These are phyloP conservation scores for Leucosporidium yakuticum DNA, from an alignment of 768 basidiomycete genomes.

Conservation along the genomic window DNA sequence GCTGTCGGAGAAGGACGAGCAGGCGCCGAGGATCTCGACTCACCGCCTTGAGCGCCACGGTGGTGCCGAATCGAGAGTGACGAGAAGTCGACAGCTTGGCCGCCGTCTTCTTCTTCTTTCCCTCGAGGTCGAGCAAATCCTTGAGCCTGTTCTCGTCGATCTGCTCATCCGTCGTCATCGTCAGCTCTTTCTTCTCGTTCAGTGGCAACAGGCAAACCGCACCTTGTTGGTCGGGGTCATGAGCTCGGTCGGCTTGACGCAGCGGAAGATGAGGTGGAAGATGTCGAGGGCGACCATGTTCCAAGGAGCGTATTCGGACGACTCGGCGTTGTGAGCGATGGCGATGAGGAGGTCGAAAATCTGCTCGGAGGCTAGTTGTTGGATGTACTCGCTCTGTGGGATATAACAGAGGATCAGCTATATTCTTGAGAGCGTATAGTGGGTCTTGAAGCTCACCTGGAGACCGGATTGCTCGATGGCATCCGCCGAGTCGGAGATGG, in stretches of 20 bases:
- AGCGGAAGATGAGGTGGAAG: slow-evolving; percentile 80
- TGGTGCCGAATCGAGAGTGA: slow-evolving; percentile 95
- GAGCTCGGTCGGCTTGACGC: slow-evolving; percentile 59
- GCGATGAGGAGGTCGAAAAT: slow-evolving; percentile 74
- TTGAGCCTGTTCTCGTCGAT: slow-evolving; percentile 50
- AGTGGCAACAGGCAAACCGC: not conserved
- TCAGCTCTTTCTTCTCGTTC: too few relatives aligned
- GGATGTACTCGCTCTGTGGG: slow-evolving; percentile 59
- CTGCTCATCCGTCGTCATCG: not conserved
- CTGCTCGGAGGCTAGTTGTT: slow-evolving; percentile 62
- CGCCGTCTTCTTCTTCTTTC: slow-evolving; percentile 56
- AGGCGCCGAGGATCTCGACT: slow-evolving; percentile 9
- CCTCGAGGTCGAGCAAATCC: slow-evolving; percentile 71
- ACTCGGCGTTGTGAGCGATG: slow-evolving; percentile 71
- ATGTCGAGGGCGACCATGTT: slow-evolving; percentile 91
- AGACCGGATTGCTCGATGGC: slow-evolving; percentile 70
- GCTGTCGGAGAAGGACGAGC: not conserved
- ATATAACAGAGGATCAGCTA: not conserved
- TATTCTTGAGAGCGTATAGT: too few relatives aligned
- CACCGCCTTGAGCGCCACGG: slow-evolving; percentile 67
- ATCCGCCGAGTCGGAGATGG: slow-evolving; percentile 66
- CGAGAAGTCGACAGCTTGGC: slow-evolving; percentile 56
- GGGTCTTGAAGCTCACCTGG: slow-evolving; percentile 47
- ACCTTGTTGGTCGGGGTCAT: slow-evolving; percentile 30
- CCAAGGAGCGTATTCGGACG: slow-evolving; percentile 73